Evolutionary conservation across 768 basidiomycete species (phyloP).

Genomic region (Termitomyces sp.): DNA sequence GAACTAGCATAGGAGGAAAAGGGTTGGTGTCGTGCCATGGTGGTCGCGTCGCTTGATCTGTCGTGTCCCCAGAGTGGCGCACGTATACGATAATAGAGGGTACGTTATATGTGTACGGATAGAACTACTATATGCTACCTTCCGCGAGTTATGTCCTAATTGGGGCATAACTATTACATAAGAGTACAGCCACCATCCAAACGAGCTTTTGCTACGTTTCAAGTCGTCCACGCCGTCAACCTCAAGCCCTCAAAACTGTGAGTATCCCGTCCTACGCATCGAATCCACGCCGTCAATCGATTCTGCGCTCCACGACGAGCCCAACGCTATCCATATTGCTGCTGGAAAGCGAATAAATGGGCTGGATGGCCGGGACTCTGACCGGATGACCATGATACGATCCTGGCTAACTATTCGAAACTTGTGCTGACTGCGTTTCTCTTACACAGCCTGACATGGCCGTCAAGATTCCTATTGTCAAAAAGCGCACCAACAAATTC

Average conservation of each 20-base stretch:
- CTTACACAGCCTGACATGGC: slow-evolving; percentile 36
- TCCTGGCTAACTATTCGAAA: slow-evolving; percentile 21
- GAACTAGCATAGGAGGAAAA: no score
- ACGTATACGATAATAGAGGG: no score
- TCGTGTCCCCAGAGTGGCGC: no score
- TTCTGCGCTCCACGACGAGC: slow-evolving; percentile 9
- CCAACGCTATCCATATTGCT: slow-evolving; percentile 8
- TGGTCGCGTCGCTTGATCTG: no score
- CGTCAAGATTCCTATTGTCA: slow-evolving; percentile 65
- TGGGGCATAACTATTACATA: no score
- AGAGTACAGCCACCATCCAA: no score
- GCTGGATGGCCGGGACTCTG: slow-evolving; percentile 15
- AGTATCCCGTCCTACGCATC: slow-evolving; percentile 31
- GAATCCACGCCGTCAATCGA: slow-evolving; percentile 11
- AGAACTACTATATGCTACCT: no score
- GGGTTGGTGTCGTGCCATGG: no score
- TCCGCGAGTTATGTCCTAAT: no score
- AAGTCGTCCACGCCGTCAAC: slow-evolving; percentile 36
- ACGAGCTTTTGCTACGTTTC: slow-evolving; percentile 9
- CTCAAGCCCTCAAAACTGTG: slow-evolving; percentile 48
- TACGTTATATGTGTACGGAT: no score
- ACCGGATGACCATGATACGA: slow-evolving; percentile 28
- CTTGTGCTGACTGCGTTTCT: slow-evolving; percentile 14
- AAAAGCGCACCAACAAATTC: slow-evolving; percentile 97
- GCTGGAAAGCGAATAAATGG: not conserved